A percentile compares a stretch with the other conserved stretches of the same genome.
phyloP scores from a whole-genome alignment of 176 grass and related monocot genomes.

The Canna indica region DNA sequence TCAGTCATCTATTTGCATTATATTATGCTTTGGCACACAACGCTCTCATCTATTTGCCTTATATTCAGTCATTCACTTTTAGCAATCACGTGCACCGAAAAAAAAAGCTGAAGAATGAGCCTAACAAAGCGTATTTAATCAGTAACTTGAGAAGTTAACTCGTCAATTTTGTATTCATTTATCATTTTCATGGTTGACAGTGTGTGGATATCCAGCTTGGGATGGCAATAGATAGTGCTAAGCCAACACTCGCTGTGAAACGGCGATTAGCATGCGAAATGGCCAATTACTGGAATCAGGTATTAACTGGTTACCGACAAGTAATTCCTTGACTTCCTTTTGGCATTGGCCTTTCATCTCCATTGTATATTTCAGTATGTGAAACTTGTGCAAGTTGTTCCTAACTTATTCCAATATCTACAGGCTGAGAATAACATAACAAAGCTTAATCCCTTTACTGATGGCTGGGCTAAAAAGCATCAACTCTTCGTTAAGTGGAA shows the following conservation, averaged over 20 bases:
- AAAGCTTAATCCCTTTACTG: not conserved
- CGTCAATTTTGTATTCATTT: not conserved
- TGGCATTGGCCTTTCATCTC: too few relatives aligned
- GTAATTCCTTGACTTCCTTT: too few relatives aligned
- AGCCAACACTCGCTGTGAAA: slow-evolving; percentile 24
- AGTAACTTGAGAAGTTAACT: not conserved
- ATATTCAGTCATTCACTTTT: too few relatives aligned
- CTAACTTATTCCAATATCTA: not conserved
- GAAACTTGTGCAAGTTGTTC: too few relatives aligned
- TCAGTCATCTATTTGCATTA: too few relatives aligned
- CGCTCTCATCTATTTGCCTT: too few relatives aligned
- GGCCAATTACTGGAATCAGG: slow-evolving; percentile 26
- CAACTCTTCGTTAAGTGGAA: slow-evolving; percentile 20
- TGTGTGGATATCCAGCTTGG: slow-evolving; percentile 24
- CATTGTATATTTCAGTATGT: too few relatives aligned
- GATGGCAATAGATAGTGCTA: slow-evolving; percentile 19
- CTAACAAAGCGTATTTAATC: not conserved
- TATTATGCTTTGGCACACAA: too few relatives aligned
- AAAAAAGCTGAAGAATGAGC: not conserved
- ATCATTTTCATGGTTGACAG: not conserved
- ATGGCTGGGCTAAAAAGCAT: slow-evolving; percentile 22
- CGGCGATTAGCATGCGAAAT: slow-evolving; percentile 25
- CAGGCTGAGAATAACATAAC: slow-evolving; percentile 13
- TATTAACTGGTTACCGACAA: not conserved
- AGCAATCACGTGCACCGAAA: not conserved